Conservation (phyloP, 441 rosid genomes). For the Populus hybrid region DNA sequence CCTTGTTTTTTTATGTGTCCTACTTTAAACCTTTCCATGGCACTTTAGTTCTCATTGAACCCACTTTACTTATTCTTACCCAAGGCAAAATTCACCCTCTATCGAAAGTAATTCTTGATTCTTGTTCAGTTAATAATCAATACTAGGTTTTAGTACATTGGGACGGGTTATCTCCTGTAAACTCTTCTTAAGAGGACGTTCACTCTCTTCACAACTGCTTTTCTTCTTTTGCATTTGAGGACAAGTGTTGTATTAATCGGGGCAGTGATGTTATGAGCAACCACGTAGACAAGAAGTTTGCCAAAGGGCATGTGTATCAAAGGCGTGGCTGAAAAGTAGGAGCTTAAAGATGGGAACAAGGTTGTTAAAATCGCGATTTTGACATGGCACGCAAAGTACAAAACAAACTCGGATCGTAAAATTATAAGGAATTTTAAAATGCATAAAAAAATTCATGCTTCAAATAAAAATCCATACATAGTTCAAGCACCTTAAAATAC, state of each 20-base stretch:
- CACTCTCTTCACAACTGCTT: fast-evolving
- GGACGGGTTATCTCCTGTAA: neutral
- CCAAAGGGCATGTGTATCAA: no score
- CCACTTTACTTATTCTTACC: neutral
- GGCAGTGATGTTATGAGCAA: neutral
- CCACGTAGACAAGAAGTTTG: fast-evolving
- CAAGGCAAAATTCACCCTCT: neutral
- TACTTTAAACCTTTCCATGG: neutral
- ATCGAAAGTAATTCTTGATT: neutral
- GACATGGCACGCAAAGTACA: no score
- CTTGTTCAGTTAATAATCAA: fast-evolving
- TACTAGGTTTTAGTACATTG: neutral
- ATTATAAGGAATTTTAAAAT: no score
- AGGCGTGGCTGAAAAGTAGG: neutral
- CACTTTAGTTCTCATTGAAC: neutral
- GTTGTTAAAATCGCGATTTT: no score
- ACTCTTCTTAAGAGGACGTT: neutral
- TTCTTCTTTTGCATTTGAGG: neutral
- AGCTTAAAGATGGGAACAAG: no score
- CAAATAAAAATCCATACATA: no score
- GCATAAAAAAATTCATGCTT: no score
- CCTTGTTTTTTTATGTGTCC: constrained; percentile 11
- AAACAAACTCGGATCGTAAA: no score
- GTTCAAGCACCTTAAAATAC: no score
- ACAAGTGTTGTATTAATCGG: neutral